phyloP scores from a whole-genome alignment of 441 rosid species.

The Syzygium malaccense region DNA sequence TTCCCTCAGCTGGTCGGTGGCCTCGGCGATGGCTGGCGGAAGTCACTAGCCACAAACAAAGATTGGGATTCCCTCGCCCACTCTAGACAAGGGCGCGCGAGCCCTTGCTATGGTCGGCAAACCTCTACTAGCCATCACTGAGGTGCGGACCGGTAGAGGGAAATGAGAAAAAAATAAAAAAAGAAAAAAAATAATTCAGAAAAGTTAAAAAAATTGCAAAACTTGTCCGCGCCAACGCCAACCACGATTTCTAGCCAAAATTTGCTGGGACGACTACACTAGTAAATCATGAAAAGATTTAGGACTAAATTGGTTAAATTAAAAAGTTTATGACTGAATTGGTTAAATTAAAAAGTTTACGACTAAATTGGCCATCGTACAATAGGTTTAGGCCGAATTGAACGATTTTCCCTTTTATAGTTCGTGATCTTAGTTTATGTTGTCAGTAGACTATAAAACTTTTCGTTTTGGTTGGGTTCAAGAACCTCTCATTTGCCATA shows the following conservation, averaged over 20 bases:
- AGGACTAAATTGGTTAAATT: neutral
- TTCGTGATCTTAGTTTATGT: neutral
- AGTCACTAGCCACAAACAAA: too few relatives aligned
- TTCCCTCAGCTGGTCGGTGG: too few relatives aligned
- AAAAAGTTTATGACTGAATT: neutral
- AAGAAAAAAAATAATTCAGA: neutral
- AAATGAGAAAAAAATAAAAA: neutral
- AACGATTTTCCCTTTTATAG: neutral
- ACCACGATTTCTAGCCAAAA: neutral
- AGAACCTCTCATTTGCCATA: neutral
- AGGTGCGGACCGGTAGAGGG: neutral
- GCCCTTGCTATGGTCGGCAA: neutral
- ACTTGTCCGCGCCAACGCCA: accelerated
- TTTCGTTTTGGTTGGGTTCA: neutral
- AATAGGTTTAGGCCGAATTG: neutral
- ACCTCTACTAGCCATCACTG: neutral
- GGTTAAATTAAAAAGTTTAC: too few relatives aligned
- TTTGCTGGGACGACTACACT: accelerated
- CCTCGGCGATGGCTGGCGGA: too few relatives aligned
- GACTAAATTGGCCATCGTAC: accelerated
- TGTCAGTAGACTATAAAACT: neutral
- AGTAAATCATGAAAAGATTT: neutral
- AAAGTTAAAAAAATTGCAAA: neutral
- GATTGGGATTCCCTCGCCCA: too few relatives aligned
- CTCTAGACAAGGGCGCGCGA: too few relatives aligned